Evolutionary conservation across 2,329 filamentous ascomycete species (phyloP), one percentile per base, ranked within the genome.

Genomic region (Emmonsia crescens): DNA sequence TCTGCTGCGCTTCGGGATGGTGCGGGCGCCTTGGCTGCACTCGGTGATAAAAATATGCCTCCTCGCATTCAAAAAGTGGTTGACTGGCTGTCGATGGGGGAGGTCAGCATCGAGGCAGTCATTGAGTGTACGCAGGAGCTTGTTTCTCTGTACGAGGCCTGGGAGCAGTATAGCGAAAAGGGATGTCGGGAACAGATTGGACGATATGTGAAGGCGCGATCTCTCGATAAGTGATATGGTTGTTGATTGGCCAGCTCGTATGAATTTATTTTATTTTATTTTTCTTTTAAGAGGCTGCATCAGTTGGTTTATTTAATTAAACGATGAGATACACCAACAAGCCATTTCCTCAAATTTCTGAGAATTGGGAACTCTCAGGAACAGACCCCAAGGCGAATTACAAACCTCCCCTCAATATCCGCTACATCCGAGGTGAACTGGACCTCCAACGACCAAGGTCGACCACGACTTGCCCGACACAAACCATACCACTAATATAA

Each of bases 121-220:
- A 88, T 96, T 58, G 90, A 96, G 74, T 91, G 89, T 70, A 93
- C 89, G 0, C 92, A 96, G 75, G 92, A 96, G 76, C 83, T 96
- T 64, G 89, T 96, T 60, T 92, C 89, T 3, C 83, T 96, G 65
- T 96, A 96, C 72, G 89, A 95, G 70, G 76, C 84, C 0, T 88
- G 85, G 85, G 85, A 88, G 66, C 78, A 79, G 63, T 88, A 85
- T 69, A 83, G 77, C 60, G 85, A 88, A 69, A 85, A 86, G 72
- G 77, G 78, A 16, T 85, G 84, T 69, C 87, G 85, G 72, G 85
- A 88, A 64, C 76, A 82, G 65, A 80, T 88, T 68, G 78, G 79
- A 9, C 80, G 83, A 66, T 85, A 86, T 73, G 79, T 87, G 60
- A 86, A 84, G 72, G 79, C 79, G 58, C 80, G 82, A 70, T 80